Percentiles rank a stretch among this genome's conserved stretches.
phyloP scores from a whole-genome alignment of 139 green algal genomes.

The Chlamydomonas urium region DNA sequence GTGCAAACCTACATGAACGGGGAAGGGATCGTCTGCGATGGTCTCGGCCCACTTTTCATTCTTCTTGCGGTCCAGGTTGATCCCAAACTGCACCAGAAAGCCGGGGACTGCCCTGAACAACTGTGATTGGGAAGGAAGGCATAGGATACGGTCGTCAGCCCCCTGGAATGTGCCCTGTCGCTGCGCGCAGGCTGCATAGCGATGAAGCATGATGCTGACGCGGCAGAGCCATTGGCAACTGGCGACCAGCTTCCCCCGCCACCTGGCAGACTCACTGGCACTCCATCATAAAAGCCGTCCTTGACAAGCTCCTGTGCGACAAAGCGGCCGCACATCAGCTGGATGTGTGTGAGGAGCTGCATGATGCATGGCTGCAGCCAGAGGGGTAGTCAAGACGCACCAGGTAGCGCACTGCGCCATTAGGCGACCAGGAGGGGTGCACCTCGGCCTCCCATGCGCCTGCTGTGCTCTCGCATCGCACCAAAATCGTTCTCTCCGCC shows the following conservation, averaged over 20 bases:
- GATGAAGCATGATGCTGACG: too few species aligned
- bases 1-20: conserved; percentile 6
- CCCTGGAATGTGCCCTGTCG: too few species aligned
- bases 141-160: too few species aligned
- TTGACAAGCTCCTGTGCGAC: conserved; percentile 8
- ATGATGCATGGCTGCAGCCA: too few species aligned
- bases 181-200: too few species aligned
- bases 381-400: too few species aligned
- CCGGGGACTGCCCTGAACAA: conserved; percentile 8
- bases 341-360: too few species aligned
- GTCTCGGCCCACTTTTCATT: conserved; percentile 3
- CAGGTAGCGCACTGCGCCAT: conserved; percentile 11
- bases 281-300: conserved; percentile 10
- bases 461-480: background rate
- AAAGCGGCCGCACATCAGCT: too few species aligned
- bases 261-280: too few species aligned
- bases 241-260: too few species aligned
- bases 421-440: conserved; percentile 9
- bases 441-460: conserved; percentile 1
- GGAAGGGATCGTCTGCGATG: conserved; percentile 9
- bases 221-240: too few species aligned
- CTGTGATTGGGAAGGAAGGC: too few species aligned
- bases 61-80: background rate
- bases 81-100: conserved; percentile 15
- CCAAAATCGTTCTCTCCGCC: background rate